Conservation (phyloP, 2,329 filamentous ascomycete species). For the Furcasterigmium furcatum region DNA sequence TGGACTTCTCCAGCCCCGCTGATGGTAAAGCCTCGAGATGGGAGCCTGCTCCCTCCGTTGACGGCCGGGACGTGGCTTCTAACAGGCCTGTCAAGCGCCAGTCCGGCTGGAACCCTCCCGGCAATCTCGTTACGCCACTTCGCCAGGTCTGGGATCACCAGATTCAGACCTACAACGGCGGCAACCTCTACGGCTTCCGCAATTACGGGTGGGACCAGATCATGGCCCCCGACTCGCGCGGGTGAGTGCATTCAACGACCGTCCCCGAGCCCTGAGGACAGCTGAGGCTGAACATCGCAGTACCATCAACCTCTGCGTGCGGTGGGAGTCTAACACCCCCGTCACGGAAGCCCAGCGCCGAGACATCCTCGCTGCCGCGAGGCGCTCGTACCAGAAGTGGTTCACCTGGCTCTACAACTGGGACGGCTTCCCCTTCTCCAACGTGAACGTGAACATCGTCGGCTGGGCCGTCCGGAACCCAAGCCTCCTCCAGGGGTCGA, state of each 20-base stretch:
- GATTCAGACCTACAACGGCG: slow-evolving; percentile 19
- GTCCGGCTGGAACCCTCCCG: slow-evolving; percentile 23
- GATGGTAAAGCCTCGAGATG: slow-evolving; percentile 23
- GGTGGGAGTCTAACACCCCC: slow-evolving; percentile 34
- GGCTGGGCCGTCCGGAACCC: slow-evolving; percentile 37
- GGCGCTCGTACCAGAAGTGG: slow-evolving; percentile 33
- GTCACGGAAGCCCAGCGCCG: slow-evolving; percentile 32
- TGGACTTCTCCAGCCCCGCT: slow-evolving; percentile 15
- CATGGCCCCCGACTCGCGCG: slow-evolving; percentile 16
- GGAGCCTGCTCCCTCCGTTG: slow-evolving; percentile 12
- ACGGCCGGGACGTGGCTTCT: slow-evolving; percentile 1
- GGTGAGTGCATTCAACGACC: neutral
- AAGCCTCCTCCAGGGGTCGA: slow-evolving; percentile 29
- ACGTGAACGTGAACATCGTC: slow-evolving; percentile 35
- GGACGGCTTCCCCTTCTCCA: slow-evolving; percentile 36
- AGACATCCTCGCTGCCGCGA: slow-evolving; percentile 27
- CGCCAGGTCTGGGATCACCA: slow-evolving; percentile 27
- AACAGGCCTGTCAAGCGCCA: slow-evolving; percentile 23
- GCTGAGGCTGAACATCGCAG: neutral
- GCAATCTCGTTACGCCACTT: slow-evolving; percentile 16
- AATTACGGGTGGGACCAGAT: slow-evolving; percentile 28
- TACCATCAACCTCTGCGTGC: slow-evolving; percentile 35
- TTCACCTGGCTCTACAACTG: slow-evolving; percentile 38
- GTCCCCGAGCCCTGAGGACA: neutral
- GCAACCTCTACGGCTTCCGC: slow-evolving; percentile 16